These are phyloP conservation scores for Aspergillus pseudotamarii DNA, from an alignment of 2,329 filamentous ascomycete genomes.

Conservation along the genomic window DNA sequence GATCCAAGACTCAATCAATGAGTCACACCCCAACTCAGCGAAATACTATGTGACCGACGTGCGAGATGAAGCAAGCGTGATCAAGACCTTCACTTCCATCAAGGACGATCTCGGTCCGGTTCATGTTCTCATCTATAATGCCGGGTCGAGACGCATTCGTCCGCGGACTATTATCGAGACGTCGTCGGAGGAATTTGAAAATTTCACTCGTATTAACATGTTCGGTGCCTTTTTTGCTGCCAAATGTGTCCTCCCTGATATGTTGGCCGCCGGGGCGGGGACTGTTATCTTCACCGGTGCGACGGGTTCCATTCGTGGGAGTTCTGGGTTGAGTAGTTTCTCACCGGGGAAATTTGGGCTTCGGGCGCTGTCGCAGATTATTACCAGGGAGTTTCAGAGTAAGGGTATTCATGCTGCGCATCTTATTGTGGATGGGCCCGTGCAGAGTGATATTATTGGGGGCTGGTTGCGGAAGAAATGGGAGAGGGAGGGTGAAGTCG, in stretches of 20 bases:
- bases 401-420: conserved; percentile 19
- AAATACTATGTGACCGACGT: conserved; percentile 18
- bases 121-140: conserved; percentile 20
- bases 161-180: conserved; percentile 20
- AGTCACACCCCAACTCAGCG: background rate
- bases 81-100: conserved; percentile 12
- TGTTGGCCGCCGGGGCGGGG: conserved; percentile 11
- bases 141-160: conserved; percentile 17
- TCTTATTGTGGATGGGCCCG: conserved; percentile 21
- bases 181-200: conserved; percentile 17
- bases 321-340: conserved; percentile 17
- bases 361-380: conserved; percentile 17
- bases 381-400: conserved; percentile 19
- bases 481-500: conserved; percentile 15
- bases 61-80: conserved; percentile 11
- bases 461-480: conserved; percentile 13
- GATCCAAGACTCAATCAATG: conserved; percentile 18
- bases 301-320: conserved; percentile 18
- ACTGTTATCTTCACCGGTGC: conserved; percentile 21
- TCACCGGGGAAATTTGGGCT: conserved; percentile 22
- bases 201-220: conserved; percentile 18
- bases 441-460: conserved; percentile 20
- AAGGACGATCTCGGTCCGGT: conserved; percentile 18
- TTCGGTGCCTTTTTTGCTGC: conserved; percentile 18
- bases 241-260: conserved; percentile 18